Evolutionary conservation across 1,284 basidiomycete genomes (phyloP), one percentile per base, ranked within the genome.

Genomic region (Lentinula novae-zelandiae): DNA sequence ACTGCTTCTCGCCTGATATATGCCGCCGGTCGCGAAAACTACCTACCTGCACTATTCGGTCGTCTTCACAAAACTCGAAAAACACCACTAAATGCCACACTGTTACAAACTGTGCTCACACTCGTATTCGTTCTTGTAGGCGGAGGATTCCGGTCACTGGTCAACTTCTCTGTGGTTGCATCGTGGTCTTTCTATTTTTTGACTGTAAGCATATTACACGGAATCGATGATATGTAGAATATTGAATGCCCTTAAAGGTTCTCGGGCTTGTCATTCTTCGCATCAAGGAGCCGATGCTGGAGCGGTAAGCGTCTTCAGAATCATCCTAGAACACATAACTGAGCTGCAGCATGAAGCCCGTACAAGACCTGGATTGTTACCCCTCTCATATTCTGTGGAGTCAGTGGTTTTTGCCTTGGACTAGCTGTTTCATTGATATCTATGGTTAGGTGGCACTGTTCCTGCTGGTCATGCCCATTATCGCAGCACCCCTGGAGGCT

Each of bases 281-380:
- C 38, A 78, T 97, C 20, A 94, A 95, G 68, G 96, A 99, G 73
- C 96, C 96, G 0, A 83, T 89, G 65, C 78, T 98, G 8, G 89
- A 94, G 68, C 82, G 93, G 90, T 86, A 63, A 57, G 76, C 58
- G 34, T 17, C 52, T 3, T n/a, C 8, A 40, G 48, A 9, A 13
- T 13, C 5, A 12, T n/a, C 17, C 15, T 40, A 39, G 42, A 7
- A 44, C n/a, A 34, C 1, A 36, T 7, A 5, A 33, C 49, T 53
- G 27, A 53, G 12, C 10, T 48, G 5, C 27, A 56, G 53, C 62
- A 39, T 65, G 17, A 65, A 92, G 95, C 64, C 95, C 95, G 0
- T 98, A 98, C 72, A 90, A 86, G 69, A 92, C 95, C 0, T 98
- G 89, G 87, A 87, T 98, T 38, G 82, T 85, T 17, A 98, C 96